Evolutionary conservation across 2,329 filamentous ascomycete species (phyloP), one percentile per base, ranked within the genome.

Genomic region (Hymenoscyphus fraxineus): DNA sequence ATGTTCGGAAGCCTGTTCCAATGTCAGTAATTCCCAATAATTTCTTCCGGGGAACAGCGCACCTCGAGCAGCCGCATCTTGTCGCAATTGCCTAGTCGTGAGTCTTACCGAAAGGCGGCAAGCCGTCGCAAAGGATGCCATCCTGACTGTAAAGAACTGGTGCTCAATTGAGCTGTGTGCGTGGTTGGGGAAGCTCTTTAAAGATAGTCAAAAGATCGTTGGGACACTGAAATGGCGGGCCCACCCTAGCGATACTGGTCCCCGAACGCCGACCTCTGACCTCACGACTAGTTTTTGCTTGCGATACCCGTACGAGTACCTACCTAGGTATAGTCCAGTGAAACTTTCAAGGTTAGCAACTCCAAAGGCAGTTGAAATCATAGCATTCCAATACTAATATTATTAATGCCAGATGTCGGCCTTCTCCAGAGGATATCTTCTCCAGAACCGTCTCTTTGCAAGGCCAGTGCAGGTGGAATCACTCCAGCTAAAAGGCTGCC

Each of bases 71-170:
- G 81, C 74, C 70, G 80, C 82, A 80, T 86, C 80, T 71, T 79
- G 79, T 70, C 81, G 78, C 68, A 85, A 76, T 75, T 83, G 81
- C 70, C 82, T 80, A 70, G 81, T 77, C 59, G 83, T 82, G 74
- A 87, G 79, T 73, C 88, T 83, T 71, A 83, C 82, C 68, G 88
- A 88, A 70, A 86, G 77, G 74, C 87, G 86, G 77, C 84, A 88
- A 75, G 83, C 85, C 75, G 83, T 80, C 75, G 83, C 82, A 74
- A 90, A 80, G 73, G 87, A 89, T 76, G 88, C 87, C 88, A 91
- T 91, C 72, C 73, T 78, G 66, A 72, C 74, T 70, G 65, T 65
- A 58, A 59, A 59, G 38, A 55, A 65, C 65, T 66, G 59, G 64
- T 67, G 67, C 70, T 72, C 71, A 73, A 74, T 71, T 72, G 72